Conservation (phyloP, 192 early-diverging fungal genomes). For the Coemansia sp. region DNA sequence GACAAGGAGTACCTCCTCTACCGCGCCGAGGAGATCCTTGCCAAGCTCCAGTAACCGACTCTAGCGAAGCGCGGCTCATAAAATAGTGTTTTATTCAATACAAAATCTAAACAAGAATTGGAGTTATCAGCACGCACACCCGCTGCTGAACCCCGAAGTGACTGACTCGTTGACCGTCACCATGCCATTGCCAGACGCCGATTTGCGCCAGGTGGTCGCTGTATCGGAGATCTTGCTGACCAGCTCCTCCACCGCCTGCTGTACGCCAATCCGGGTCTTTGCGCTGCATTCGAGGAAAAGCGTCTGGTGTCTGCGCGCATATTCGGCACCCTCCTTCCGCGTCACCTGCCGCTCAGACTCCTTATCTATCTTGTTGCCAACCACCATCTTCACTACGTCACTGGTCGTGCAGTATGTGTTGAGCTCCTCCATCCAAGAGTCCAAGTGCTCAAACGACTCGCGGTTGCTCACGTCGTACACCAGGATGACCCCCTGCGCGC, state of each 20-base stretch:
- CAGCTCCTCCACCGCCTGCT: conserved; percentile 93
- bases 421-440: conserved; percentile 94
- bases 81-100: background rate
- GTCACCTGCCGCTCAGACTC: conserved; percentile 68
- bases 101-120: background rate
- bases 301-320: conserved; percentile 84
- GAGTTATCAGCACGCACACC: conserved; percentile 33
- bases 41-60: conserved; percentile 72
- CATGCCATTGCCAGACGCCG: conserved; percentile 22
- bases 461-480: conserved; percentile 97
- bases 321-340: conserved; percentile 86
- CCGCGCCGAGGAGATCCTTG: conserved; percentile 92
- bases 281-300: conserved; percentile 97
- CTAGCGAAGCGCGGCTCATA: background rate
- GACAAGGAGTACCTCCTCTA: conserved; percentile 88
- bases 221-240: conserved; percentile 83
- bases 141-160: conserved; percentile 28
- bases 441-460: conserved; percentile 88
- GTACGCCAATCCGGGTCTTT: conserved; percentile 89
- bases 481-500: conserved; percentile 96
- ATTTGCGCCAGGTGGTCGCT: conserved; percentile 65
- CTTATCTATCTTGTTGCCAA: conserved; percentile 98
- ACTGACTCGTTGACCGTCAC: conserved; percentile 46
- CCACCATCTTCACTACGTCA: conserved; percentile 95
- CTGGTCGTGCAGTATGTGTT: conserved; percentile 84